phyloP scores from a whole-genome alignment of 2,329 filamentous ascomycete genomes.

The Drechslera avenae region DNA sequence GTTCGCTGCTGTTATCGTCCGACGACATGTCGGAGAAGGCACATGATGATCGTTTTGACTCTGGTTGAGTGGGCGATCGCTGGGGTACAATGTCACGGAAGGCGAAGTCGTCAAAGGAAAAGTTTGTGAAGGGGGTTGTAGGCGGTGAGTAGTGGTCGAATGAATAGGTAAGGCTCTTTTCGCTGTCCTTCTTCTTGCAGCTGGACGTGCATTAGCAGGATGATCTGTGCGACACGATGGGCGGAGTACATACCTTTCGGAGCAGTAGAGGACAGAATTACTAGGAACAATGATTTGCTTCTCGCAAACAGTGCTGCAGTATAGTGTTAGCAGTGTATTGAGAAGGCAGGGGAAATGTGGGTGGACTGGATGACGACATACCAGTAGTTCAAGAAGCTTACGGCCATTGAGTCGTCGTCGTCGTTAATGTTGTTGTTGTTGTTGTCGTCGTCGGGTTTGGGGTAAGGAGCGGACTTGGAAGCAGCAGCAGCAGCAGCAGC shows the following conservation, averaged over 20 bases:
- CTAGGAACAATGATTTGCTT: conserved; percentile 67
- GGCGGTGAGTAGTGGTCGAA: conserved; percentile 45
- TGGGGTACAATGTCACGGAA: conserved; percentile 55
- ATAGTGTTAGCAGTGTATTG: conserved; percentile 13
- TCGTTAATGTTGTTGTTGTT: conserved; percentile 57
- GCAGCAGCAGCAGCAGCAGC: too few species aligned
- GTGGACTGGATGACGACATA: conserved; percentile 32
- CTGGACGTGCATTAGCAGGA: conserved; percentile 36
- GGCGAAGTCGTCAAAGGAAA: conserved; percentile 47
- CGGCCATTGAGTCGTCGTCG: conserved; percentile 57
- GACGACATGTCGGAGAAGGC: conserved; percentile 52
- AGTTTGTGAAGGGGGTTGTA: conserved; percentile 44
- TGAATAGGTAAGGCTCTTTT: conserved; percentile 41
- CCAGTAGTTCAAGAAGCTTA: conserved; percentile 61
- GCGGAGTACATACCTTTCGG: conserved; percentile 59
- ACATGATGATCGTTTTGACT: conserved; percentile 48
- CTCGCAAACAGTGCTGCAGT: conserved; percentile 65
- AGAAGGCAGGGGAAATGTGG: background rate
- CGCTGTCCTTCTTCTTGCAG: conserved; percentile 54
- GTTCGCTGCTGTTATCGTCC: conserved; percentile 39
- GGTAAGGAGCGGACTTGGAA: conserved; percentile 30
- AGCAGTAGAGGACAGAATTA: conserved; percentile 67
- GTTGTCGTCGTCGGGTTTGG: conserved; percentile 41
- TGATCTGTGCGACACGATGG: background rate
- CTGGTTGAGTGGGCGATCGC: conserved; percentile 52